These are phyloP conservation scores for Marasmius oreades DNA, from an alignment of 1,284 basidiomycete genomes.

Conservation along the genomic window DNA sequence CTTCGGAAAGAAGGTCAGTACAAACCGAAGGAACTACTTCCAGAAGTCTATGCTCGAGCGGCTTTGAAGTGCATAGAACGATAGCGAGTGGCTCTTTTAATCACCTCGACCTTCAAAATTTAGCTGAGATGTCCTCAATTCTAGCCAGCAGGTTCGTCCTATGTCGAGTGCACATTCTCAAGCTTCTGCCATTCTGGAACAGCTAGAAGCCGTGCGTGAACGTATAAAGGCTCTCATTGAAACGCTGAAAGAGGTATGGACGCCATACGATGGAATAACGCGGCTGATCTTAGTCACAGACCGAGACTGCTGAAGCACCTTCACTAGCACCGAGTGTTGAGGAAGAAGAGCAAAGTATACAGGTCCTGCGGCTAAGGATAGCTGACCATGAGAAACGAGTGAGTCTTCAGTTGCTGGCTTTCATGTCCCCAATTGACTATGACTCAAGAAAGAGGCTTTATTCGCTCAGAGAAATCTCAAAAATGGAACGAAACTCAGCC, in stretches of 20 bases:
- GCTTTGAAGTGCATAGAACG: slow-evolving; percentile 70
- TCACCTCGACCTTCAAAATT: slow-evolving; percentile 1
- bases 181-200: slow-evolving; percentile 49
- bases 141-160: slow-evolving; percentile 59
- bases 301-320: slow-evolving; percentile 29
- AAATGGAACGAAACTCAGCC: slow-evolving; percentile 15
- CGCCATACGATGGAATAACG: slow-evolving; percentile 1
- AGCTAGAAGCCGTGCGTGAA: slow-evolving; percentile 45
- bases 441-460: slow-evolving; percentile 41
- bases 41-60: slow-evolving; percentile 71
- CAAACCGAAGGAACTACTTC: slow-evolving; percentile 50
- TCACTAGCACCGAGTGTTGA: slow-evolving; percentile 42
- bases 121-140: slow-evolving; percentile 4
- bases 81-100: slow-evolving; percentile 47
- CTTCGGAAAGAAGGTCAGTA: slow-evolving; percentile 37
- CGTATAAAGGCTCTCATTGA: slow-evolving; percentile 49
- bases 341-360: slow-evolving; percentile 56
- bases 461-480: slow-evolving; percentile 24
- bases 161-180: slow-evolving; percentile 70
- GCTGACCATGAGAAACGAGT: slow-evolving; percentile 51
- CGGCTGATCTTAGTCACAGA: slow-evolving; percentile 26
- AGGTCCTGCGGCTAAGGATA: slow-evolving; percentile 50
- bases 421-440: not conserved
- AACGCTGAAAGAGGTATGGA: slow-evolving; percentile 50
- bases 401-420: slow-evolving; percentile 10